A percentile compares a stretch with the other conserved stretches of the same genome.
Evolutionary conservation across 208 protist genomes (phyloP).

Genomic region (Wallacemonas sp.): DNA sequence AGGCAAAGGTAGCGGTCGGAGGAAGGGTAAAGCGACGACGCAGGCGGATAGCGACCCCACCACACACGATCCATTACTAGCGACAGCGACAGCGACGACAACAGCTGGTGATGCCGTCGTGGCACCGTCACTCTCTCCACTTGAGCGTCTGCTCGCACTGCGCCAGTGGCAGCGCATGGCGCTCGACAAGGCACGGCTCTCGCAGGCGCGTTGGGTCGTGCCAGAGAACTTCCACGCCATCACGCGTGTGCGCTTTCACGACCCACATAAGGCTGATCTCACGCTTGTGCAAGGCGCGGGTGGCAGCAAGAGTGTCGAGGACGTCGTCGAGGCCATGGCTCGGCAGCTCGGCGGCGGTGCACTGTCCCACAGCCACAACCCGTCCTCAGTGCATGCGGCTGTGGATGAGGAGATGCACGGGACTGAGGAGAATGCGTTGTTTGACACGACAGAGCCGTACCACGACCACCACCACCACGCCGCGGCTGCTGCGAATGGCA

Average conservation of each 20-base stretch:
- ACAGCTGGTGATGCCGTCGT: too few relatives aligned
- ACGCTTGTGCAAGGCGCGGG: slow-evolving; percentile 61
- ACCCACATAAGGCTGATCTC: slow-evolving; percentile 48
- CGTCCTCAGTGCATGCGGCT: background rate
- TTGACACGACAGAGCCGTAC: background rate
- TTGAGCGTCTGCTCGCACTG: slow-evolving; percentile 63
- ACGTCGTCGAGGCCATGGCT: slow-evolving; percentile 52
- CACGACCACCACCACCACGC: background rate
- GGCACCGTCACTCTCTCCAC: slow-evolving; percentile 23
- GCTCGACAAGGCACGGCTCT: slow-evolving; percentile 25
- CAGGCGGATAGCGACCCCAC: too few relatives aligned
- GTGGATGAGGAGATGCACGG: slow-evolving; percentile 5
- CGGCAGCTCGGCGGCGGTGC: slow-evolving; percentile 19
- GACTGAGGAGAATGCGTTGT: background rate
- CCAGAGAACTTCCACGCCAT: slow-evolving; percentile 69
- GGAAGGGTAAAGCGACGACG: background rate
- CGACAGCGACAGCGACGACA: too few relatives aligned
- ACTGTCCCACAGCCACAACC: background rate
- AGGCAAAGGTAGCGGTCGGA: background rate
- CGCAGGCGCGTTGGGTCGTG: slow-evolving; percentile 48
- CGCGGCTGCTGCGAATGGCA: background rate
- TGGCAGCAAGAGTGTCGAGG: slow-evolving; percentile 45
- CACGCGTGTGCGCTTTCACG: slow-evolving; percentile 70
- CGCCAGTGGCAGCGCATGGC: slow-evolving; percentile 62
- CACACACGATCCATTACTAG: too few relatives aligned